phyloP scores from a whole-genome alignment of 306 rosid species.

The Corylus americana region DNA sequence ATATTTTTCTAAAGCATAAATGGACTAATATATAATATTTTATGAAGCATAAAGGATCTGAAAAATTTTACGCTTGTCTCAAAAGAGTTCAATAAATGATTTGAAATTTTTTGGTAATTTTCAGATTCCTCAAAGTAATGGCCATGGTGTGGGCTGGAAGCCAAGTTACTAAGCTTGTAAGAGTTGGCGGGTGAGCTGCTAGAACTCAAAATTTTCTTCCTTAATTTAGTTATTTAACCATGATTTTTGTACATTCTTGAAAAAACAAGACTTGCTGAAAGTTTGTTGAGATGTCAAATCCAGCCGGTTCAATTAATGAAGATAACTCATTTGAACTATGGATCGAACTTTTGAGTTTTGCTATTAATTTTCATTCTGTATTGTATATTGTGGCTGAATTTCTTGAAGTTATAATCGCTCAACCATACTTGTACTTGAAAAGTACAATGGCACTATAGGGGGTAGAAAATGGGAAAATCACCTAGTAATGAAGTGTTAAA shows the following conservation, averaged over 20 bases:
- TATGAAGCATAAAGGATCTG: not conserved
- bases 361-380: not conserved
- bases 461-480: not conserved
- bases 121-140: slow-evolving; percentile 85
- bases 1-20: not conserved
- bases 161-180: slow-evolving; percentile 82
- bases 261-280: not conserved
- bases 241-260: not conserved
- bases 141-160: slow-evolving; percentile 98
- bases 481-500: not conserved
- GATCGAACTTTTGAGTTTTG: not conserved
- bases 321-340: not conserved
- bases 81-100: not conserved
- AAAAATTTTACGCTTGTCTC: not conserved
- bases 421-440: not conserved
- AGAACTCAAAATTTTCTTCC: slow-evolving; percentile 1
- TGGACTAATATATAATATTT: not conserved
- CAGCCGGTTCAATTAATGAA: not conserved
- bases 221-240: not conserved
- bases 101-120: slow-evolving; percentile 13
- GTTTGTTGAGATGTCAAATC: not conserved
- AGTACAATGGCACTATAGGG: not conserved
- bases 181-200: slow-evolving; percentile 87
- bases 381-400: not conserved
- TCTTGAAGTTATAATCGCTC: not conserved